Conservation (phyloP, 768 basidiomycete species). For the Leccinum imitatum region DNA sequence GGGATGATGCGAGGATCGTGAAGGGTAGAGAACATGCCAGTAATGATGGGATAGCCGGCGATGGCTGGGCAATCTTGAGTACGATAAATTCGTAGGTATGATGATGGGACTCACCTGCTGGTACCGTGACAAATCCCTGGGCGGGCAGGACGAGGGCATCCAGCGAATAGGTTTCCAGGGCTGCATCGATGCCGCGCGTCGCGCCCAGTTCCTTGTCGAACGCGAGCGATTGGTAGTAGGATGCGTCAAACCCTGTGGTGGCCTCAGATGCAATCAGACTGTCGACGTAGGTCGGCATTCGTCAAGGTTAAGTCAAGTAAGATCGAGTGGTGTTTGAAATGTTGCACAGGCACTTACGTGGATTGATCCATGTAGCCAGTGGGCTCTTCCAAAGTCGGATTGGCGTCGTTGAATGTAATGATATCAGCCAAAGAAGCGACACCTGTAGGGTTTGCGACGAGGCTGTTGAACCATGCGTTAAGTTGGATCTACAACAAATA, state of each 20-base stretch:
- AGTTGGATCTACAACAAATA: constrained; percentile 44
- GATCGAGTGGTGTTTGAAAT: neutral
- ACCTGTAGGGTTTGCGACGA: constrained; percentile 55
- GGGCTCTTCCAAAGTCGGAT: constrained; percentile 49
- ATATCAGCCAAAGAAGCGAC: constrained; percentile 57
- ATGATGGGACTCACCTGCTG: constrained; percentile 18
- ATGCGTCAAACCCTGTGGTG: constrained; percentile 27
- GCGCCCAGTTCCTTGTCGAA: constrained; percentile 48
- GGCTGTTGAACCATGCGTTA: constrained; percentile 44
- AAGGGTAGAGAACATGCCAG: constrained; percentile 19
- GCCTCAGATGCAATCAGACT: constrained; percentile 27
- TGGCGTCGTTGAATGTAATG: constrained; percentile 52
- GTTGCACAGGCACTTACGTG: constrained; percentile 30
- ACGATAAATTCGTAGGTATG: neutral
- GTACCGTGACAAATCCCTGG: constrained; percentile 19
- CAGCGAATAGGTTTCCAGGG: constrained; percentile 41
- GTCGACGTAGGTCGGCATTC: neutral
- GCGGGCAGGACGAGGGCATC: constrained; percentile 52
- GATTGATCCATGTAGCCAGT: constrained; percentile 36
- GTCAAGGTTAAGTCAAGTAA: too few species aligned
- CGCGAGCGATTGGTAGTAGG: constrained; percentile 46
- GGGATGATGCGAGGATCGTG: neutral
- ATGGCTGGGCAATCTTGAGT: constrained; percentile 22
- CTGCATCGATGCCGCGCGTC: constrained; percentile 53
- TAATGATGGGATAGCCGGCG: constrained; percentile 36